Evolutionary conservation across 495 filamentous ascomycete genomes (phyloP).

Genomic region (Xylaria venustula): DNA sequence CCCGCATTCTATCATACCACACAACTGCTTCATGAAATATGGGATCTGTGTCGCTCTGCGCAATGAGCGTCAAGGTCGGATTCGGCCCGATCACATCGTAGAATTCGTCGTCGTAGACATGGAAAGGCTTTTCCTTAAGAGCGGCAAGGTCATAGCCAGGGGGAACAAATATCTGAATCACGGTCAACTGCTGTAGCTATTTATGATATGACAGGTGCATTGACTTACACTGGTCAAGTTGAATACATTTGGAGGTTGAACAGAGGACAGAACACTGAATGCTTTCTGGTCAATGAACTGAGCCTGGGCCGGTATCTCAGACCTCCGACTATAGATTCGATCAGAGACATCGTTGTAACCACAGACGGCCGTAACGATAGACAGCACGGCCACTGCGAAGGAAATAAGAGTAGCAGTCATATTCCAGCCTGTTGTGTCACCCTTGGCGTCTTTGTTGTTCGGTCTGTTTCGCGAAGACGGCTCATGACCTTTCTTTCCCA

Average conservation of each 20-base stretch:
- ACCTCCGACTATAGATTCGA: conserved; percentile 9
- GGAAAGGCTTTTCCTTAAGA: conserved; percentile 41
- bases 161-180: conserved; percentile 32
- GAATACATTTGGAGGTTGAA: conserved; percentile 25
- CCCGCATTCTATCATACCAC: conserved; percentile 34
- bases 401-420: background rate
- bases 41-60: conserved; percentile 37
- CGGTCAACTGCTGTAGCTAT: background rate
- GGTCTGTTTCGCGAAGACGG: background rate
- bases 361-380: conserved; percentile 3
- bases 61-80: conserved; percentile 45
- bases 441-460: background rate
- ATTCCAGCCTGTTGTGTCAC: background rate
- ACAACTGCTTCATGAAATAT: conserved; percentile 53
- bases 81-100: conserved; percentile 41
- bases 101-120: conserved; percentile 47
- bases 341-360: conserved; percentile 6
- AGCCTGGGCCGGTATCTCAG: conserved; percentile 38
- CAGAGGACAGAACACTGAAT: conserved; percentile 36
- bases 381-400: conserved; percentile 8
- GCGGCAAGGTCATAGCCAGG: conserved; percentile 31
- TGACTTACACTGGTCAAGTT: conserved; percentile 26
- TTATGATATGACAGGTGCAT: background rate
- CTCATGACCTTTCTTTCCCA: background rate
- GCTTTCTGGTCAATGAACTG: conserved; percentile 44